These are phyloP conservation scores for Mycena galopus DNA, from an alignment of 768 basidiomycete genomes.

Conservation along the genomic window DNA sequence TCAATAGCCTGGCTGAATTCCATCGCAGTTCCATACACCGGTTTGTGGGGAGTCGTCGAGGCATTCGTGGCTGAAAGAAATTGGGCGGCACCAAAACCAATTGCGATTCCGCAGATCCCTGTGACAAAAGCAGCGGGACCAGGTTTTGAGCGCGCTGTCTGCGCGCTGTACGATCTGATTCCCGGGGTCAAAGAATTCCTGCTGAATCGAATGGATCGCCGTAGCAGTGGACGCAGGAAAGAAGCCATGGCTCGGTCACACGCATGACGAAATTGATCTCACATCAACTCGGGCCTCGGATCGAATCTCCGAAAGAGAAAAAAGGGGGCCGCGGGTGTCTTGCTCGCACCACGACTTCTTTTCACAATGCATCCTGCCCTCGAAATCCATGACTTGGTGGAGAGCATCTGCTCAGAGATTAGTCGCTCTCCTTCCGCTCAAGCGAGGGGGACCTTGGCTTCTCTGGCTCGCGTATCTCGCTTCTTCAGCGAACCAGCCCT, in stretches of 20 bases:
- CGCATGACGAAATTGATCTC: too few species aligned
- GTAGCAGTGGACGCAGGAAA: constrained; percentile 15
- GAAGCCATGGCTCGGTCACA: constrained; percentile 25
- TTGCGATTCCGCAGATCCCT: constrained; percentile 22
- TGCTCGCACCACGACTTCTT: too few species aligned
- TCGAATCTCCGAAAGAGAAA: too few species aligned
- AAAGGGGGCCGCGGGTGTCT: too few species aligned
- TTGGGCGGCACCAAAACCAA: constrained; percentile 16
- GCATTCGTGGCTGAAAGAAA: not conserved
- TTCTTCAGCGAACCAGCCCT: not conserved
- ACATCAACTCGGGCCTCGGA: too few species aligned
- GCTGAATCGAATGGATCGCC: not conserved
- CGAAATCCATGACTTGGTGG: too few species aligned
- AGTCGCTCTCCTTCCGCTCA: too few species aligned
- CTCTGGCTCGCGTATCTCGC: not conserved
- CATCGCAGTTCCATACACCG: constrained; percentile 8
- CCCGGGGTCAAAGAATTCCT: not conserved
- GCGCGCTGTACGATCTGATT: not conserved
- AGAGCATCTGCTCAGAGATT: too few species aligned
- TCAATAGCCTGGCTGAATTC: constrained; percentile 26
- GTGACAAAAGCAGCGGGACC: not conserved
- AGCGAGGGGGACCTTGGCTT: not conserved
- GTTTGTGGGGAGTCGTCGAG: not conserved
- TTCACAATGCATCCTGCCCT: too few species aligned
- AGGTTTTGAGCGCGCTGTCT: not conserved